Percentiles rank a stretch among this genome's conserved stretches.
Evolutionary conservation across 176 grass and related monocot species (phyloP).

Genomic region (Triticum monococcum): DNA sequence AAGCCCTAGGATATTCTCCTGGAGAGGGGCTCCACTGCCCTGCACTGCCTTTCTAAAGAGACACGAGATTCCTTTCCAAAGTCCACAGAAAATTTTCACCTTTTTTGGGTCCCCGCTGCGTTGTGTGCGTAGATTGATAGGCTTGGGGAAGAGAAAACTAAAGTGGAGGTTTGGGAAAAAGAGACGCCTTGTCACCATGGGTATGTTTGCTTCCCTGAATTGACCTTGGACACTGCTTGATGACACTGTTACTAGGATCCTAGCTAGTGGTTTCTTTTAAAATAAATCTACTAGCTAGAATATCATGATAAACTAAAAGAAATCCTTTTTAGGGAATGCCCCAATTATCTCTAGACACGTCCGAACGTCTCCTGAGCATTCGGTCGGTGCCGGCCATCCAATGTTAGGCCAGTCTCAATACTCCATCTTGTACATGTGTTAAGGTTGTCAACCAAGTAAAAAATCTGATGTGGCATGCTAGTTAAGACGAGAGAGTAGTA

Average conservation of each 20-base stretch:
- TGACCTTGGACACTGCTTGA: conserved; percentile 44
- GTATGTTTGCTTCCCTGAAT: conserved; percentile 86
- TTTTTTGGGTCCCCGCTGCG: neutral
- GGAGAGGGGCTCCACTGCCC: conserved; percentile 34
- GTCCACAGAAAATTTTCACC: conserved; percentile 22
- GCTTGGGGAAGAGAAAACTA: conserved; percentile 33
- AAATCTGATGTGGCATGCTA: no score
- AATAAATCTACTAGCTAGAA: neutral
- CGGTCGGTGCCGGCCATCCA: no score
- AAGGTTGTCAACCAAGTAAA: no score
- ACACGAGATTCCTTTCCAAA: conserved; percentile 69
- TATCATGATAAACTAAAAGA: neutral
- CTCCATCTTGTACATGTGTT: no score
- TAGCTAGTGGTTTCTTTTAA: neutral
- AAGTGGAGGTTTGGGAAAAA: conserved; percentile 52
- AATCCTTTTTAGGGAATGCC: no score
- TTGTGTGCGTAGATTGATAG: conserved; percentile 5
- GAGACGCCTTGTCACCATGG: conserved; percentile 82
- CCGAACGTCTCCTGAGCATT: no score
- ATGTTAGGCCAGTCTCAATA: no score
- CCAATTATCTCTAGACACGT: no score
- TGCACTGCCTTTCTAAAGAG: conserved; percentile 46
- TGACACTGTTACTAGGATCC: neutral
- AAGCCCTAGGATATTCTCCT: conserved; percentile 76
- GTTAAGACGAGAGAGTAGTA: no score